phyloP scores from a whole-genome alignment of 2,329 filamentous ascomycete species.

The Podosphaera fusca region DNA sequence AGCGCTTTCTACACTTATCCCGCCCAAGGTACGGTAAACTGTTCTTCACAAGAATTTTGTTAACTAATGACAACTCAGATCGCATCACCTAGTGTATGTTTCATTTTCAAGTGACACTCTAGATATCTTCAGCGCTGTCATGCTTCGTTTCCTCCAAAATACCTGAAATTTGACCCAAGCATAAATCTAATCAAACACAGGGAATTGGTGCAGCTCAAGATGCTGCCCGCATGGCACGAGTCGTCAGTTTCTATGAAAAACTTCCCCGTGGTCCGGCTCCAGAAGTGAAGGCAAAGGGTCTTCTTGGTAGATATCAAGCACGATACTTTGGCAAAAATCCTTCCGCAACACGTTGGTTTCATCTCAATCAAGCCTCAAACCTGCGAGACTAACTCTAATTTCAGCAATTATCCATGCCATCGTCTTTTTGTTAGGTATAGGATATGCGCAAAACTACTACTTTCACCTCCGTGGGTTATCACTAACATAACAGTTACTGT shows the following conservation, averaged over 20 bases:
- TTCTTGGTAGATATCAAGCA: slow-evolving; percentile 71
- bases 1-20: slow-evolving; percentile 93
- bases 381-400: neutral
- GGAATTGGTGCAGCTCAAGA: slow-evolving; percentile 86
- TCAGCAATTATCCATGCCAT: slow-evolving; percentile 76
- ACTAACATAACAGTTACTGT: neutral
- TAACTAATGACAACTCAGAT: slow-evolving; percentile 8
- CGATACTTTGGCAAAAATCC: slow-evolving; percentile 92
- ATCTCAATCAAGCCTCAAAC: too few relatives aligned
- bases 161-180: neutral
- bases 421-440: slow-evolving; percentile 51
- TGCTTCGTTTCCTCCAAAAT: neutral
- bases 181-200: slow-evolving; percentile 29
- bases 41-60: neutral
- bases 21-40: slow-evolving; percentile 59
- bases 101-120: slow-evolving; percentile 2
- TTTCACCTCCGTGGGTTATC: slow-evolving; percentile 81
- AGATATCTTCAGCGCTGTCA: neutral
- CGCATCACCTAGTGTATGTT: slow-evolving; percentile 17
- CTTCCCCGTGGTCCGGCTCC: slow-evolving; percentile 83
- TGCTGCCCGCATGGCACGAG: slow-evolving; percentile 91
- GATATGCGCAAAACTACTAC: slow-evolving; percentile 98
- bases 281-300: slow-evolving; percentile 56
- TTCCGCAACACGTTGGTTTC: slow-evolving; percentile 59
- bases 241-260: slow-evolving; percentile 97